Conservation (phyloP, 805 yeast genomes). For the Kodamaea leandrae region DNA sequence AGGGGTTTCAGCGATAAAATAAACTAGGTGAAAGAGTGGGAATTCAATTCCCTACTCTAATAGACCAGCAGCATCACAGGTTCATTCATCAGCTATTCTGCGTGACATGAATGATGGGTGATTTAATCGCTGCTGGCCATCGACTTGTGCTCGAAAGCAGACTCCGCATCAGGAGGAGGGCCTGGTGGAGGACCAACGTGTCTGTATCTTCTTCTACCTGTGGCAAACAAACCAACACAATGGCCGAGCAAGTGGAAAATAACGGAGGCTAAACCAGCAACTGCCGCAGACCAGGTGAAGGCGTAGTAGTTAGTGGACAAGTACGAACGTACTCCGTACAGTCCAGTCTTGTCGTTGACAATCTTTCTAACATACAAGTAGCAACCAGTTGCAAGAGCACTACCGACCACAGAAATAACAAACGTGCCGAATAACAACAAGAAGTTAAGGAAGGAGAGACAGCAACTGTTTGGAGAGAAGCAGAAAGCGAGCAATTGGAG, state of each 20-base stretch:
- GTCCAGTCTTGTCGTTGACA: constrained; percentile 46
- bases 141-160: constrained; percentile 24
- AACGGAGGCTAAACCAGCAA: constrained; percentile 29
- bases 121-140: constrained; percentile 3
- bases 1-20: too few species aligned
- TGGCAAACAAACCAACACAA: constrained; percentile 39
- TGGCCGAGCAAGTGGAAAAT: constrained; percentile 38
- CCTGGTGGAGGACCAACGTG: constrained; percentile 12
- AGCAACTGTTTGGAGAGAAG: constrained; percentile 44
- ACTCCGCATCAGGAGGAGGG: constrained; percentile 9
- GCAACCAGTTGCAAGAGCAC: constrained; percentile 64
- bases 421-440: constrained; percentile 45
- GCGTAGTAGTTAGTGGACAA: constrained; percentile 54
- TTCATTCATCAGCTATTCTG: background rate
- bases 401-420: constrained; percentile 43
- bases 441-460: constrained; percentile 45
- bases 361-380: constrained; percentile 47
- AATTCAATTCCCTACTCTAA: too few species aligned
- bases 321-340: constrained; percentile 55
- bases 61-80: background rate
- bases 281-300: constrained; percentile 62
- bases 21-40: background rate
- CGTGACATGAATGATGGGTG: too few species aligned
- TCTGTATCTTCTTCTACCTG: constrained; percentile 30
- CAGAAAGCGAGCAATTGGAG: constrained; percentile 45